These are phyloP conservation scores for Rhynchosporium agropyri DNA, from an alignment of 2,329 filamentous ascomycete species.

Conservation along the genomic window DNA sequence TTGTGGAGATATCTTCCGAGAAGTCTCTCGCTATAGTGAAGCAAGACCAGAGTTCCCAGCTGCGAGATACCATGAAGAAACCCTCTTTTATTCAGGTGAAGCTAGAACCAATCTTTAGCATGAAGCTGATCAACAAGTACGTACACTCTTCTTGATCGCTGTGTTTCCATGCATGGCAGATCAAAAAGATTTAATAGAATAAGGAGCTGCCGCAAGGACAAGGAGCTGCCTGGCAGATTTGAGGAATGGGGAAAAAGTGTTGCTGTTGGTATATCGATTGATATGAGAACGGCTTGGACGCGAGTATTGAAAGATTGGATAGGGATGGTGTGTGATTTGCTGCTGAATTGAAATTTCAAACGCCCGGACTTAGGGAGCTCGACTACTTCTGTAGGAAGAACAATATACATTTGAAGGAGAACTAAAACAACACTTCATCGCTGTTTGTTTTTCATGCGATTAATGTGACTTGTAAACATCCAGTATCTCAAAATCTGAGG, in stretches of 20 bases:
- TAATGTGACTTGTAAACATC: not conserved
- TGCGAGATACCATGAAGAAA: not conserved
- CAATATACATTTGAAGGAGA: not conserved
- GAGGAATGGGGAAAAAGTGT: not conserved
- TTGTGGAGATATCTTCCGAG: not conserved
- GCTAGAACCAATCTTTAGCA: not conserved
- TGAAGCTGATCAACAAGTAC: not conserved
- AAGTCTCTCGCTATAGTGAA: not conserved
- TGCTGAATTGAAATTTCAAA: constrained; percentile 1
- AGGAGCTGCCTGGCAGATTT: not conserved
- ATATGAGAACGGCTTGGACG: constrained; percentile 2
- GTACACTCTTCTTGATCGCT: not conserved
- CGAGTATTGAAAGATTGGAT: not conserved
- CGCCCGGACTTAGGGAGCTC: not conserved
- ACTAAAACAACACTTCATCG: not conserved
- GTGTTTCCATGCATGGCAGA: not conserved
- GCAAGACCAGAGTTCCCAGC: not conserved
- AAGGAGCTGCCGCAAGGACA: not conserved
- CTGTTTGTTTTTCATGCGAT: not conserved
- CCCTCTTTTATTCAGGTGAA: not conserved
- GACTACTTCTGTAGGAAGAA: not conserved
- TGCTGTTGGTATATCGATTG: not conserved
- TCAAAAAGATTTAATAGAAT: not conserved
- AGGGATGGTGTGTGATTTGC: constrained; percentile 7
- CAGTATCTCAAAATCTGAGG: not conserved